These are phyloP conservation scores for Dactylellina cionopaga DNA, from an alignment of 2,329 filamentous ascomycete species.

Conservation along the genomic window DNA sequence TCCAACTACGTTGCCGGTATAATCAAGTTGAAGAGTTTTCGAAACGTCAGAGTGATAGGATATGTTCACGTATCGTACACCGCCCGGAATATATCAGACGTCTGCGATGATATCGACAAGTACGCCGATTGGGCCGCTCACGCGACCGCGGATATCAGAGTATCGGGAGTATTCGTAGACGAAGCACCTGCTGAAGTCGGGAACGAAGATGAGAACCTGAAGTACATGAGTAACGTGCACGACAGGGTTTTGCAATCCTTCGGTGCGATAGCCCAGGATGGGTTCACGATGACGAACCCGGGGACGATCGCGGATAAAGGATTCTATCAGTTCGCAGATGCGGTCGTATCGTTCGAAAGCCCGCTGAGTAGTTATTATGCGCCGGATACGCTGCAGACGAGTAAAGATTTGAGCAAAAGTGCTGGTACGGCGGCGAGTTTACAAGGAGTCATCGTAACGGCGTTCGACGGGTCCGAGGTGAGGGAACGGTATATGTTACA, in stretches of 20 bases:
- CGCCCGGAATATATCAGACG: not conserved
- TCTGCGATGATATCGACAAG: conserved; percentile 4
- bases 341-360: conserved; percentile 19
- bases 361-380: conserved; percentile 13
- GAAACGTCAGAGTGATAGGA: conserved; percentile 14
- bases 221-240: conserved; percentile 16
- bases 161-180: conserved; percentile 28
- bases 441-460: conserved; percentile 23
- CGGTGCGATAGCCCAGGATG: not conserved
- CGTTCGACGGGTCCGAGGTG: conserved; percentile 4
- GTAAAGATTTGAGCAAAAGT: conserved; percentile 26
- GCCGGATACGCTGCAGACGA: conserved; percentile 8
- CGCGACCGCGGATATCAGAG: not conserved
- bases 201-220: not conserved
- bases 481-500: conserved; percentile 18
- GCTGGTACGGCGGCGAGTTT: not conserved
- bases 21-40: not conserved
- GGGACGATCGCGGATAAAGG: conserved; percentile 13
- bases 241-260: not conserved
- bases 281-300: conserved; percentile 30
- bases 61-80: conserved; percentile 27
- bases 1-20: conserved; percentile 6
- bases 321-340: conserved; percentile 16
- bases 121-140: conserved; percentile 18
- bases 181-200: conserved; percentile 26